Conservation (phyloP, 2,329 filamentous ascomycete genomes). For the Ophiostoma fasciatum region DNA sequence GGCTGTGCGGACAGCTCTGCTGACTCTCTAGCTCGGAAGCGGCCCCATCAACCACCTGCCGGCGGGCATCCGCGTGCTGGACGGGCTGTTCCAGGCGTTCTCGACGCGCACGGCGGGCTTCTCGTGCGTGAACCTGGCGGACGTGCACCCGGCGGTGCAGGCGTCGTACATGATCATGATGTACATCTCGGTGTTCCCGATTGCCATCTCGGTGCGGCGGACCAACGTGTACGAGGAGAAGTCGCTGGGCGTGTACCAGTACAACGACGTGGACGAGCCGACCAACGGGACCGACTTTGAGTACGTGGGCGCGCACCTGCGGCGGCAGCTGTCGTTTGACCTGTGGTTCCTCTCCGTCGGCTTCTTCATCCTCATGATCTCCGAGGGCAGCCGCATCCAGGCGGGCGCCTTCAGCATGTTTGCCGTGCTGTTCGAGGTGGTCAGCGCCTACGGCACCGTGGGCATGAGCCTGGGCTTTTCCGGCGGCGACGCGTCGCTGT, state of each 20-base stretch:
- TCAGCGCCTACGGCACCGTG: conserved; percentile 89
- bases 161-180: conserved; percentile 97
- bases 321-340: conserved; percentile 89
- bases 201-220: conserved; percentile 83
- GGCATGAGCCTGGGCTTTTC: conserved; percentile 78
- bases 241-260: conserved; percentile 57
- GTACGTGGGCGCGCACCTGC: conserved; percentile 83
- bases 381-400: conserved; percentile 61
- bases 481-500: conserved; percentile 63
- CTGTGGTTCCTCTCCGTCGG: conserved; percentile 94
- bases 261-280: conserved; percentile 30
- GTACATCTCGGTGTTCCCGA: conserved; percentile 96
- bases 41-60: conserved; percentile 52
- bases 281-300: conserved; percentile 48
- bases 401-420: conserved; percentile 51
- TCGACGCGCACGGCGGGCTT: conserved; percentile 88
- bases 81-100: conserved; percentile 80
- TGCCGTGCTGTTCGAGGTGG: conserved; percentile 64
- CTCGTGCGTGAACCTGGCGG: conserved; percentile 59
- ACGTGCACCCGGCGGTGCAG: conserved; percentile 79
- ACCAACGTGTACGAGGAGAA: conserved; percentile 97
- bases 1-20: neutral
- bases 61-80: conserved; percentile 60
- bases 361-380: conserved; percentile 81
- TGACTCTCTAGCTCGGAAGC: conserved; percentile 46